phyloP scores from a whole-genome alignment of 1,139 yeast genomes.

The Hyphopichia khmerensis region DNA sequence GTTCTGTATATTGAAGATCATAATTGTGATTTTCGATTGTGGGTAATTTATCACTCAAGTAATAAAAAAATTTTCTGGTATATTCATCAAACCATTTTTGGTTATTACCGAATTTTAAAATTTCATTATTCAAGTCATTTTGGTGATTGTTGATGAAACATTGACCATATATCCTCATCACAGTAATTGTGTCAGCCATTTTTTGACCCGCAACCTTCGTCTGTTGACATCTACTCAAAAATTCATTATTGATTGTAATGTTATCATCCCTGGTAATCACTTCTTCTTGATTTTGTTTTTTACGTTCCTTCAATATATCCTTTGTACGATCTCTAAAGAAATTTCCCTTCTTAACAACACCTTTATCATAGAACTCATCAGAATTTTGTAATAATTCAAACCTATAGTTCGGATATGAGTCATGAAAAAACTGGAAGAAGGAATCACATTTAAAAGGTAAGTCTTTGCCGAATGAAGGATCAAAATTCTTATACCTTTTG shows the following conservation, averaged over 20 bases:
- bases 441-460: constrained; percentile 26
- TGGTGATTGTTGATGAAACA: constrained; percentile 26
- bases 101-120: constrained; percentile 6
- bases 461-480: constrained; percentile 1
- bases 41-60: constrained; percentile 24
- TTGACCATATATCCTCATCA: constrained; percentile 35
- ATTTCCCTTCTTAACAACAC: constrained; percentile 20
- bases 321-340: constrained; percentile 14
- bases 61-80: constrained; percentile 30
- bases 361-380: constrained; percentile 25
- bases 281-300: constrained; percentile 4
- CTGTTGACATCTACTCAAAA: constrained; percentile 12
- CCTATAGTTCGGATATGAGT: constrained; percentile 24
- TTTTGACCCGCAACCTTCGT: constrained; percentile 21
- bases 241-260: constrained; percentile 17
- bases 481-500: not conserved
- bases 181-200: constrained; percentile 38
- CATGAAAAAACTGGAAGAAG: constrained; percentile 25
- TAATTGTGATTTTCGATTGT: constrained; percentile 12
- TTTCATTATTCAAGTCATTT: constrained; percentile 4
- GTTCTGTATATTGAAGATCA: constrained; percentile 3
- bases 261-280: constrained; percentile 17
- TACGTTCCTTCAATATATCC: constrained; percentile 10
- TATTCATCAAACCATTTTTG: constrained; percentile 14
- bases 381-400: constrained; percentile 15